Evolutionary conservation across 208 protist species (phyloP), one percentile per base, ranked within the genome.

Genomic region (Acanthamoeba sp.): DNA sequence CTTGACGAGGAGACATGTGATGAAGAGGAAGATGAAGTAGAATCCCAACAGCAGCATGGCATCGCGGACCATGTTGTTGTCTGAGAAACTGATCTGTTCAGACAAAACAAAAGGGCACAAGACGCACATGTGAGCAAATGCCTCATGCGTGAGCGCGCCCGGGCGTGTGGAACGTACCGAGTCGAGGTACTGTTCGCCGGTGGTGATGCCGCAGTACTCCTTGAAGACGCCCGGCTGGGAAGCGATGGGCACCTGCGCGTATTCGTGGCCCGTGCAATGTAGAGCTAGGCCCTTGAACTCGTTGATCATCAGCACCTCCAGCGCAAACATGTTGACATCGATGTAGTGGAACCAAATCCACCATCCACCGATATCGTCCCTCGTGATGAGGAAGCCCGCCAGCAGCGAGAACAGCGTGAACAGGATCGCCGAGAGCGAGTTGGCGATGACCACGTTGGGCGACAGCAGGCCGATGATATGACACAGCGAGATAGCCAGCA

Each of bases 311-410:
- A 93, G n/a, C 34, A 64, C 62, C 42, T 93, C 66, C 42, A 93
- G 27, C 34, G 89, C 2, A 36, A 52, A 93, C 89, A 82, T 93
- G 89, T 84, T 93, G 62, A 93, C 3, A 34, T 93, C 66, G 29
- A 76, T 42, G 66, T 45, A 76, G 36, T 76, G 66, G 16, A 82
- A n/a, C 66, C 69, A 93, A 27, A 82, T 93, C 89, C 89, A 93
- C 36, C 45, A 93, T 1, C 64, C 89, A 10, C 27, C 27, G 38
- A 93, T 93, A 38, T 93, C 48, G 66, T 73, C 42, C 1, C 89
- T 3, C n/a, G 89, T 64, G 40, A 93, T 93, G 89, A 93, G 89
- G 69, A 93, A 93, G 34, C 89, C 89, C 2, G 89, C n/a, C 7
- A 93, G 48, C 42, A 93, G 20, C 18, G 48, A 27, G 42, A 93